phyloP scores from a whole-genome alignment of 148 eudicot species.

The Rhododendron henanense region DNA sequence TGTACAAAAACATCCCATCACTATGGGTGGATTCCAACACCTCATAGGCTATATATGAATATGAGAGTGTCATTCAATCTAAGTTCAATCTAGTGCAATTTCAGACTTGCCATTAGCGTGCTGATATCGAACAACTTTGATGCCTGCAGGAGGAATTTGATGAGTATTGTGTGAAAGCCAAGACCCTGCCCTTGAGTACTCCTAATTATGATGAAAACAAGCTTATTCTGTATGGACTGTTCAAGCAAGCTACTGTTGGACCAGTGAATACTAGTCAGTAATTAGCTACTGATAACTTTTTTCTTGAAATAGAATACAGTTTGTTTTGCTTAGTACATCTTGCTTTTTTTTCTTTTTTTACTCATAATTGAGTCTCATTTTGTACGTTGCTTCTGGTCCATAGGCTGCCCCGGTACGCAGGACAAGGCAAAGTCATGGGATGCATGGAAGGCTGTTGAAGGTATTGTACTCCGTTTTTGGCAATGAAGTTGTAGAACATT shows the following conservation, averaged over 20 bases:
- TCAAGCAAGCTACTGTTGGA: slow-evolving; percentile 90
- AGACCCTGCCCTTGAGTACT: slow-evolving; percentile 50
- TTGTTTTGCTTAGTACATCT: neutral
- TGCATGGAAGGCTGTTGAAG: slow-evolving; percentile 93
- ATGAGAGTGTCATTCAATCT: neutral
- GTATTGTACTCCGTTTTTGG: slow-evolving; percentile 25
- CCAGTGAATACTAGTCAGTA: slow-evolving; percentile 67
- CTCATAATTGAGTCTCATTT: neutral
- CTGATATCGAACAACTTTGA: neutral
- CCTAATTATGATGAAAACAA: slow-evolving; percentile 45
- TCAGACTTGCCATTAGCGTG: neutral
- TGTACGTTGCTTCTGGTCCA: neutral
- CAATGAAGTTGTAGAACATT: neutral
- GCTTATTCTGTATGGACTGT: slow-evolving; percentile 83
- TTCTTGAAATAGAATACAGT: neutral
- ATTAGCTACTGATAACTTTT: neutral
- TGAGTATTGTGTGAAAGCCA: slow-evolving; percentile 70
- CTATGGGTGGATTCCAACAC: no score
- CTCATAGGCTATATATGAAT: neutral
- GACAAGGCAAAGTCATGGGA: slow-evolving; percentile 85
- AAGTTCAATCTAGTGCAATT: neutral
- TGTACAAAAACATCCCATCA: no score
- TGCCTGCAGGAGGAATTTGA: slow-evolving; percentile 79
- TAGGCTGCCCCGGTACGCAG: slow-evolving; percentile 86
- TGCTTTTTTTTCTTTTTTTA: neutral